phyloP scores from a whole-genome alignment of 2,329 filamentous ascomycete species.

The Trichoderma cornu-damae region DNA sequence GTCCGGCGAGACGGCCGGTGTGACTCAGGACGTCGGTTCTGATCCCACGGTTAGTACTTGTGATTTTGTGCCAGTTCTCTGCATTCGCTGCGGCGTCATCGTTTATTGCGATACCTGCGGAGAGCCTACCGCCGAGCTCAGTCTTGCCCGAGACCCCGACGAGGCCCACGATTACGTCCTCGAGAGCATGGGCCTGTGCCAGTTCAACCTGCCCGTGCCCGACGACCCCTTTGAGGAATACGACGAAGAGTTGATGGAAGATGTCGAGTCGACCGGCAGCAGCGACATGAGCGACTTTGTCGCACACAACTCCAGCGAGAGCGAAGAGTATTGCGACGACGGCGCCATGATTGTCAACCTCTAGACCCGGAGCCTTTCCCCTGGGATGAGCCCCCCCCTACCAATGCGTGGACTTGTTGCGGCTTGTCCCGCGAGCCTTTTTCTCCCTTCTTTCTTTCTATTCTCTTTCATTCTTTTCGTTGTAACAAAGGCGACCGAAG shows the following conservation, averaged over 20 bases:
- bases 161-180: slow-evolving; percentile 11
- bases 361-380: no score
- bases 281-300: slow-evolving; percentile 19
- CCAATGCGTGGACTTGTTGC: background rate
- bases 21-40: slow-evolving; percentile 92
- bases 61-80: slow-evolving; percentile 39
- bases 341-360: slow-evolving; percentile 23
- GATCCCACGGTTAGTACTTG: slow-evolving; percentile 90
- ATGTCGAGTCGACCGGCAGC: slow-evolving; percentile 24
- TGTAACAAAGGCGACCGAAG: background rate
- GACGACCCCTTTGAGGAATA: slow-evolving; percentile 36
- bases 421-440: no score
- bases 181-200: slow-evolving; percentile 29
- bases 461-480: no score
- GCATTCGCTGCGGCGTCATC: slow-evolving; percentile 43
- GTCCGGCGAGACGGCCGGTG: slow-evolving; percentile 90
- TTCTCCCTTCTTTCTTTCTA: background rate
- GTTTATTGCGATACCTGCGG: slow-evolving; percentile 41
- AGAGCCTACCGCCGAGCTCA: slow-evolving; percentile 25
- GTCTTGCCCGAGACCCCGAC: slow-evolving; percentile 21
- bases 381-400: slow-evolving; percentile 3
- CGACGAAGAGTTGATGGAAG: slow-evolving; percentile 36
- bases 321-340: slow-evolving; percentile 25
- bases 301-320: slow-evolving; percentile 7
- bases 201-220: slow-evolving; percentile 28